Evolutionary conservation across 768 basidiomycete species (phyloP), one percentile per base, ranked within the genome.

Genomic region (Rhodocollybia butyracea): DNA sequence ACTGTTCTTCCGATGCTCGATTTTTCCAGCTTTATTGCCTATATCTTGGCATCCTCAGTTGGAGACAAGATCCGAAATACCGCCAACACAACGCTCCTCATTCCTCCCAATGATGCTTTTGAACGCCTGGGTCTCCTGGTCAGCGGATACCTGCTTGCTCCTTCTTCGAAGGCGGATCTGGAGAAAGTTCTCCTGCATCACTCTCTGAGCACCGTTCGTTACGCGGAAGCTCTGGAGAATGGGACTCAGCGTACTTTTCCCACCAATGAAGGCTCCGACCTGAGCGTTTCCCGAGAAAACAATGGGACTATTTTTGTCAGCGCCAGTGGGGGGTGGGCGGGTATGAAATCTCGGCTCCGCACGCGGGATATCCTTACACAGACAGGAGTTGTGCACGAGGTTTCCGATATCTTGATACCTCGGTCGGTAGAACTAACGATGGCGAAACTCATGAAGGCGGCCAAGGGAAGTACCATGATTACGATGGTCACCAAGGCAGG

Each of bases 101-200:
- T 97, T 31, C 97, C 97, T 8, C 85, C 81, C 42, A 99, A 99
- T 64, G 67, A 73, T n/a, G 97, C 94, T 0, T 99, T 97, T 74
- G 82, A 85, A 58, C 81, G 85, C 7, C 80, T 98, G 5, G 97
- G 97, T 5, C 63, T 78, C 51, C 81, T 99, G 41, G 88, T 92
- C 59, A 94, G 91, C 71, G 81, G 80, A 15, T 93, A 98, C 68
- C 82, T 99, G 11, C 82, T 98, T 13, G 76, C 89, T 0, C 74
- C 91, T 2, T 80, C 88, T 29, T 86, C 89, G 5, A 91, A 88
- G 65, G 69, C 79, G 54, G 94, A 98, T 65, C 73, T 98, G 43
- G 85, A 88, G 63, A 83, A 80, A 29, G 88, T 98, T 36, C 79
- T 99, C 50, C 75, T 85, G n/a, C 95, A 98, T 64, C 97, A 98